phyloP scores from a whole-genome alignment of 2,329 filamentous ascomycete genomes.

The Neophaeococcomyces mojaviensis region DNA sequence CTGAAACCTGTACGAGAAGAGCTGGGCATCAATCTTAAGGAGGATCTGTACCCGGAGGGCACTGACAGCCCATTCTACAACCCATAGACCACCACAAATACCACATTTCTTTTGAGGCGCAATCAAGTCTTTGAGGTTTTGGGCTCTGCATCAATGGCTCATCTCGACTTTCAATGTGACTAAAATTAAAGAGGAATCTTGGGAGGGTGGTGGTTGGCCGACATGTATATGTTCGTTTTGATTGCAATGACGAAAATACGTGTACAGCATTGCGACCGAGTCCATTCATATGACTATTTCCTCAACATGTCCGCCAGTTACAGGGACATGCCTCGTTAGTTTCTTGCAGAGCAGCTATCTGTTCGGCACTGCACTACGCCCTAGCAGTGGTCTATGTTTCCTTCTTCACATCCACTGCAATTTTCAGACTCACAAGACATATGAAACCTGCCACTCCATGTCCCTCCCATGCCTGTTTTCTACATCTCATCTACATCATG shows the following conservation, averaged over 20 bases:
- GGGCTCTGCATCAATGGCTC: background rate
- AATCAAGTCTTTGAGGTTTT: background rate
- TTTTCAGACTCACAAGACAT: too few species aligned
- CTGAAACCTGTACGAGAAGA: conserved; percentile 90
- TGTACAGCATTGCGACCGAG: conserved; percentile 4
- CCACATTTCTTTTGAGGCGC: background rate
- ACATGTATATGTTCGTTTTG: background rate
- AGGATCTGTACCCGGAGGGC: conserved; percentile 72
- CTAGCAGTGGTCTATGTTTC: too few species aligned
- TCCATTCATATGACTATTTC: background rate
- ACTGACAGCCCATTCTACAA: conserved; percentile 23
- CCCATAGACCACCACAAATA: conserved; percentile 13
- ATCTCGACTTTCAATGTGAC: background rate
- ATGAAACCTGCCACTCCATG: too few species aligned
- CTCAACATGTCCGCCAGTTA: too few species aligned
- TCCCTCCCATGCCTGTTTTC: too few species aligned
- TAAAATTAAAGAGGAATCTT: background rate
- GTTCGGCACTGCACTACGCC: too few species aligned
- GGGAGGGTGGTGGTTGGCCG: background rate
- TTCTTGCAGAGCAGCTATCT: too few species aligned
- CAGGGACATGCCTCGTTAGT: too few species aligned
- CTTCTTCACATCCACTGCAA: too few species aligned
- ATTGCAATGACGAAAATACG: conserved; percentile 3
- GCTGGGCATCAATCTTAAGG: conserved; percentile 83
- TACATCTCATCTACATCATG: too few species aligned